Conservation (phyloP, 208 protist species). For the Strigomonas culicis region DNA sequence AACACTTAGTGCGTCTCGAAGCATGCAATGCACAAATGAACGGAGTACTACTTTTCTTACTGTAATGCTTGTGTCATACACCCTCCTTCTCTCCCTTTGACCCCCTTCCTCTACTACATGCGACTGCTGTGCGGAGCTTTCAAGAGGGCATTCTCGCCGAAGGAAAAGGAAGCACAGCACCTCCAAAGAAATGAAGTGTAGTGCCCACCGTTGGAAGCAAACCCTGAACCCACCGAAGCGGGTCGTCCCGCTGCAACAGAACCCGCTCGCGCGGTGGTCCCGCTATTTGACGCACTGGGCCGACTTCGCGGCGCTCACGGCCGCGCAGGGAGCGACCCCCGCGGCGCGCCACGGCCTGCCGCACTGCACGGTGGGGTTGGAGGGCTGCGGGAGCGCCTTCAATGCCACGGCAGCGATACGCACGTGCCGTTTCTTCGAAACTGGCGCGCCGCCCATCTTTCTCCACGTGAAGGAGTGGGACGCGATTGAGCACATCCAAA, state of each 20-base stretch:
- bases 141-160: no score
- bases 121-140: no score
- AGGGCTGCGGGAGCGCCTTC: slow-evolving; percentile 80
- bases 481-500: slow-evolving; percentile 60
- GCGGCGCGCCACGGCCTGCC: neutral
- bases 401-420: slow-evolving; percentile 86
- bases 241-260: slow-evolving; percentile 24
- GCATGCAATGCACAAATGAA: no score
- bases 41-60: no score
- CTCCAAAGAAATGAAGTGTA: neutral
- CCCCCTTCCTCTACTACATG: no score
- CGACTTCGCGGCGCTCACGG: slow-evolving; percentile 14
- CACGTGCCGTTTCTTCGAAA: slow-evolving; percentile 75
- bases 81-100: no score
- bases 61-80: neutral
- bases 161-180: no score
- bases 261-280: slow-evolving; percentile 81
- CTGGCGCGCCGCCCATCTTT: slow-evolving; percentile 50
- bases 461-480: slow-evolving; percentile 31
- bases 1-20: no score
- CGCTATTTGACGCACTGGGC: slow-evolving; percentile 29
- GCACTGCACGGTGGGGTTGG: slow-evolving; percentile 47
- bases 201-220: slow-evolving; percentile 25
- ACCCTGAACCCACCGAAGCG: slow-evolving; percentile 43
- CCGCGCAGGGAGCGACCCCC: neutral